Evolutionary conservation across 2,329 filamentous ascomycete species (phyloP), one percentile per base, ranked within the genome.

Genomic region (Fusarium sp.): DNA sequence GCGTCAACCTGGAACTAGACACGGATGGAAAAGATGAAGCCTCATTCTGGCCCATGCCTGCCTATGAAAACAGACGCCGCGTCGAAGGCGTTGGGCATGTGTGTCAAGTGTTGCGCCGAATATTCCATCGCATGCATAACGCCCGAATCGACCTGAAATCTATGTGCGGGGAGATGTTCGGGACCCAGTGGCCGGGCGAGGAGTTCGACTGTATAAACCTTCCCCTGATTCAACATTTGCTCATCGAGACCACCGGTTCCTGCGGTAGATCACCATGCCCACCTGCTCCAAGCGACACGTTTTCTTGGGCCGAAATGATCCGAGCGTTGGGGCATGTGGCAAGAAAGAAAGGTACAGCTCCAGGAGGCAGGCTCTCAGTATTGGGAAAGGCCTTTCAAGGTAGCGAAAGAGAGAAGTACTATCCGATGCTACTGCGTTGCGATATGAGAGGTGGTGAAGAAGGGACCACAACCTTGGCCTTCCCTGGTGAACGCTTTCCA

Each of bases 161-260:
- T 20, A 0, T 57, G 6, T 66, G 62, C 2, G 56, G 57, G n/a
- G n/a, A n/a, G 9, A 14, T 61, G 4, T 18, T 65, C 10, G 62
- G 64, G 11, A 16, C 9, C 0, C 46, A 42, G 34, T 23, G 34
- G 9, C 16, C 4, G 0, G 6, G 20, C 11, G 1, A 16, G 1
- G 8, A 2, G 7, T 65, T 36, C 3, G n/a, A 34, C 7, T 25
- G 31, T 0, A 25, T 34, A 2, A 13, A 3, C 0, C 11, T 65
- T 10, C 61, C 54, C 0, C 7, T 25, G 4, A 11, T 65, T 1
- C 27, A 11, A 6, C 13, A 14, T 4, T 38, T 65, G 0, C 63
- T 61, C 14, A 33, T 65, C 9, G 38, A 42, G 0, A 2, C 6
- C 36, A 18, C 11, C 0, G 55, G 31, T 0, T 6, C 10, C 1